phyloP scores from a whole-genome alignment of 2,329 filamentous ascomycete species.

The Phyllosticta citribraziliensis region DNA sequence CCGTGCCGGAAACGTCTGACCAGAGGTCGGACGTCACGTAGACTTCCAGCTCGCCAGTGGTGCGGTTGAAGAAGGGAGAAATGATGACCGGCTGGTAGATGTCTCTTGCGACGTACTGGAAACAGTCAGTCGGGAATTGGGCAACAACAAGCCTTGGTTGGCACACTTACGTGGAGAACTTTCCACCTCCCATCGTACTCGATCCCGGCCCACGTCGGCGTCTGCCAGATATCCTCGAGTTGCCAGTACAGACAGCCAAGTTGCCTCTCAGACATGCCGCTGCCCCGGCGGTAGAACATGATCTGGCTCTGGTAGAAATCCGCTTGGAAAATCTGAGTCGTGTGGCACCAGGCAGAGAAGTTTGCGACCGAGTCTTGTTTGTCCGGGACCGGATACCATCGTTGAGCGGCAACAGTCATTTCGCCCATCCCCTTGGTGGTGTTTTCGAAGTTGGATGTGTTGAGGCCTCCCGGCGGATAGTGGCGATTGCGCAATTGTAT shows the following conservation, averaged over 20 bases:
- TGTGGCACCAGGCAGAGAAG: constrained; percentile 52
- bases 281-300: constrained; percentile 51
- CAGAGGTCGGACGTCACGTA: constrained; percentile 52
- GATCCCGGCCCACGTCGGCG: constrained; percentile 53
- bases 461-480: constrained; percentile 41
- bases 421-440: constrained; percentile 40
- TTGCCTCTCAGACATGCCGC: constrained; percentile 47
- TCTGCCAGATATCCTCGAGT: constrained; percentile 55
- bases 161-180: constrained; percentile 36
- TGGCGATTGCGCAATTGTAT: constrained; percentile 52
- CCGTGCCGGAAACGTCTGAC: constrained; percentile 37
- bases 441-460: constrained; percentile 37
- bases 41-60: constrained; percentile 40
- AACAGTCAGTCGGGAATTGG: background rate
- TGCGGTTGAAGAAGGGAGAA: constrained; percentile 45
- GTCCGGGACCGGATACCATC: constrained; percentile 48
- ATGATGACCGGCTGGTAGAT: constrained; percentile 51
- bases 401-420: constrained; percentile 48
- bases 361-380: constrained; percentile 46
- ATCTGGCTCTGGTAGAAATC: constrained; percentile 53
- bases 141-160: too few species aligned
- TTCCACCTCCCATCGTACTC: constrained; percentile 57
- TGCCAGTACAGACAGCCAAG: constrained; percentile 56
- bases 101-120: constrained; percentile 43
- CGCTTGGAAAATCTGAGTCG: constrained; percentile 55